Conservation (phyloP, 2,329 filamentous ascomycete genomes). For the Akanthomyces uredinophilus region DNA sequence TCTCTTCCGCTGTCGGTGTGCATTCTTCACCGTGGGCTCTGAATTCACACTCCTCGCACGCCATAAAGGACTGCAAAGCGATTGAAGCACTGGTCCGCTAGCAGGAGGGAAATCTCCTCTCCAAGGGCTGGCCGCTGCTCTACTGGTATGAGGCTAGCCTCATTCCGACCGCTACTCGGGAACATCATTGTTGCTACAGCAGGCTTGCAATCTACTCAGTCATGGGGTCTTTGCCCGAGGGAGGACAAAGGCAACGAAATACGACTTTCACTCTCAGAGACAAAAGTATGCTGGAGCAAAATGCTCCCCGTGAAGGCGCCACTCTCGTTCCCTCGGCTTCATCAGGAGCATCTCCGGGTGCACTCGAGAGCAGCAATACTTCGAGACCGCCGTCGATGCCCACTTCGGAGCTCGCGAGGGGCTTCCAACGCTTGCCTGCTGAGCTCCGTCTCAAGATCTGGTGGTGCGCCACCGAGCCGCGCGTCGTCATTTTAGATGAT, state of each 20-base stretch:
- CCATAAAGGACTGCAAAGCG: background rate
- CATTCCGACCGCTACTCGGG: background rate
- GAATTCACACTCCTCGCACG: background rate
- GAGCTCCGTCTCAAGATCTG: slow-evolving; percentile 36
- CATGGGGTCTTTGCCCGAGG: background rate
- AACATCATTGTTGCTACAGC: background rate
- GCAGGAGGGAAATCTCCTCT: background rate
- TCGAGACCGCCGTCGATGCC: background rate
- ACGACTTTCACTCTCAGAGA: background rate
- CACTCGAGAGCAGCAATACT: background rate
- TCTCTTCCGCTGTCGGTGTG: background rate
- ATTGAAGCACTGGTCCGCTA: background rate
- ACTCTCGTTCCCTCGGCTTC: background rate
- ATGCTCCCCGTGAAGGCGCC: background rate
- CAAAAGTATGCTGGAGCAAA: background rate
- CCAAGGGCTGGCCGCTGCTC: slow-evolving; percentile 1
- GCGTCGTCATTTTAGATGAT: slow-evolving; percentile 32
- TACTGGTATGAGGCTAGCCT: slow-evolving; percentile 9
- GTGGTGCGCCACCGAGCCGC: slow-evolving; percentile 32
- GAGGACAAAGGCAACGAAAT: background rate
- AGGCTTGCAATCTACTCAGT: background rate
- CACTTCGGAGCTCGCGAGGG: slow-evolving; percentile 11
- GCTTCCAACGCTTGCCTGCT: slow-evolving; percentile 28
- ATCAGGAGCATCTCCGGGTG: background rate
- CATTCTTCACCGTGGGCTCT: background rate